A percentile compares a stretch with the other conserved stretches of the same genome.
phyloP scores from a whole-genome alignment of 257 asterid genomes.

The Salvia splendens region DNA sequence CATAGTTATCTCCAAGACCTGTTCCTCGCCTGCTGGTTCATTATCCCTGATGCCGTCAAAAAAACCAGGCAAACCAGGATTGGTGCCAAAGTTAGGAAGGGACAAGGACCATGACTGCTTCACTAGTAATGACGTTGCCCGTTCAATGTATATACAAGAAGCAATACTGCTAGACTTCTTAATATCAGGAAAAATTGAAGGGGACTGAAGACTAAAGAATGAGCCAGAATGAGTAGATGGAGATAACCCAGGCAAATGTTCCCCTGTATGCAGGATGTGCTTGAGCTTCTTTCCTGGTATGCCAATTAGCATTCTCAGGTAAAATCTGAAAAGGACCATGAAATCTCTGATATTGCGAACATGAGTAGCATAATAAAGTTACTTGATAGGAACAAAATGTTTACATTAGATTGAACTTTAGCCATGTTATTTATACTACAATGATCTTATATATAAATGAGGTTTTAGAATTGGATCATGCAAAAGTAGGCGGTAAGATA shows the following conservation, averaged over 20 bases:
- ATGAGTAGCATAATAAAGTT: constrained; percentile 19
- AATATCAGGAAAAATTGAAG: constrained; percentile 50
- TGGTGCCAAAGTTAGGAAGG: constrained; percentile 51
- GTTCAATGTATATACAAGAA: constrained; percentile 69
- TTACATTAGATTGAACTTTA: constrained; percentile 2
- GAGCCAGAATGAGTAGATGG: constrained; percentile 69
- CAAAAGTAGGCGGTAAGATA: constrained; percentile 13
- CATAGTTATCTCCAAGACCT: constrained; percentile 44
- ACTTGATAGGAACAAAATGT: constrained; percentile 26
- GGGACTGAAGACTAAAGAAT: constrained; percentile 58
- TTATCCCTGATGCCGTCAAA: constrained; percentile 60
- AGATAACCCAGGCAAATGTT: constrained; percentile 69
- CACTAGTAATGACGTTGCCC: constrained; percentile 62
- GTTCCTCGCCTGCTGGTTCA: constrained; percentile 48
- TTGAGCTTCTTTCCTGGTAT: constrained; percentile 88
- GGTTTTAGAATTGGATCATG: constrained; percentile 9
- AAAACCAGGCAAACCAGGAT: constrained; percentile 49
- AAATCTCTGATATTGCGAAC: constrained; percentile 19
- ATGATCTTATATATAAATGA: constrained; percentile 14
- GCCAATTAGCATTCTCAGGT: constrained; percentile 84
- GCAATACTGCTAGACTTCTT: constrained; percentile 53
- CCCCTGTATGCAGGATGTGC: constrained; percentile 62
- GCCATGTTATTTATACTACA: constrained; percentile 18
- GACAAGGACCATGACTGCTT: constrained; percentile 93
- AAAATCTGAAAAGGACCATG: constrained; percentile 63